These are phyloP conservation scores for Saturnispora halmiae DNA, from an alignment of 805 yeast genomes.

Conservation along the genomic window DNA sequence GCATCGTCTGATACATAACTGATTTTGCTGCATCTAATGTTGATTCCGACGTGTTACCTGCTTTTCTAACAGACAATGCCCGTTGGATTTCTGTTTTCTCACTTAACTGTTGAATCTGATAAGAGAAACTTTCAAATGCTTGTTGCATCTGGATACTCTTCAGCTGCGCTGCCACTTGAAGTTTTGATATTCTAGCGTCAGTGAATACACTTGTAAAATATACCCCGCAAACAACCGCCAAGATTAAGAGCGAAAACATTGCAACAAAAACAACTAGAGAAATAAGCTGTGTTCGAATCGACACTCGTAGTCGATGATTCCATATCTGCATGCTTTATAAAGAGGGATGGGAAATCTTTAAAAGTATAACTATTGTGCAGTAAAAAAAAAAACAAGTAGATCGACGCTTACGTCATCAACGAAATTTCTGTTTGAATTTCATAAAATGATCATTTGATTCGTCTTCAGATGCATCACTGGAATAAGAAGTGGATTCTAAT, in stretches of 20 bases:
- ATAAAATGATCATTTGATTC: not conserved
- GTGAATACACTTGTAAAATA: constrained; percentile 60
- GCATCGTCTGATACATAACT: constrained; percentile 51
- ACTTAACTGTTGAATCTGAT: constrained; percentile 60
- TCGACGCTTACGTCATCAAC: not conserved
- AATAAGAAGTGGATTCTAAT: not conserved
- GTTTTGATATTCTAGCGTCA: constrained; percentile 55
- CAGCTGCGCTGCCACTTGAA: constrained; percentile 70
- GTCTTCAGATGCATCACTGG: not conserved
- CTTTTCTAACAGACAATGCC: constrained; percentile 53
- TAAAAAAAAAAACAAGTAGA: constrained; percentile 1
- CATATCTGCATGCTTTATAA: not conserved
- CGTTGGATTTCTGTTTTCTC: constrained; percentile 50
- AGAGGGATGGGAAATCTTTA: not conserved
- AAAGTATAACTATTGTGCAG: not conserved
- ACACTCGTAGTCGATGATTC: constrained; percentile 31
- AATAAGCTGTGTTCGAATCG: constrained; percentile 69
- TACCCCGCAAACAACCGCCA: constrained; percentile 69
- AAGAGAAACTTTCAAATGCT: constrained; percentile 50
- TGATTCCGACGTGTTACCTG: constrained; percentile 56
- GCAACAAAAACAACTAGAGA: constrained; percentile 63
- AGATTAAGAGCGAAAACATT: constrained; percentile 55
- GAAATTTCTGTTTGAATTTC: not conserved
- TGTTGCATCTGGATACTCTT: constrained; percentile 75
- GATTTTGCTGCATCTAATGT: constrained; percentile 39